These are phyloP conservation scores for Melastoma candidum DNA, from an alignment of 441 rosid species.

Conservation along the genomic window DNA sequence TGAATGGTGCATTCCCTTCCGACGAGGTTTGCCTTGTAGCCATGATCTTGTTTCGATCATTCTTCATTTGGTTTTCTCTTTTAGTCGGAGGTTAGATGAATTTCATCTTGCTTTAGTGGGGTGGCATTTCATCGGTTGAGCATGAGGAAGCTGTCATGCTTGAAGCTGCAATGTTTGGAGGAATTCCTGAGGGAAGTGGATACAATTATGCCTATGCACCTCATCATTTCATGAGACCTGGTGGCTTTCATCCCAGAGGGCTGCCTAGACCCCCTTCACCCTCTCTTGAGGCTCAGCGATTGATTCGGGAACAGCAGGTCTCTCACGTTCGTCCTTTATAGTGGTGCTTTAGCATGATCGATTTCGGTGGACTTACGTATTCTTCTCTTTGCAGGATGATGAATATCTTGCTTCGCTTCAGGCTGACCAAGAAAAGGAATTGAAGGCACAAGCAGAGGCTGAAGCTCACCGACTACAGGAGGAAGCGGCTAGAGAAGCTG, in stretches of 20 bases:
- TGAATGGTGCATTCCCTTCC: conserved; percentile 39
- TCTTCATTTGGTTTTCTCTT: background rate
- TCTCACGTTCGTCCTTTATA: conserved; percentile 8
- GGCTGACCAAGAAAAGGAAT: conserved; percentile 91
- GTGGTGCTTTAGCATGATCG: background rate
- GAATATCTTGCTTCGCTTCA: conserved; percentile 89
- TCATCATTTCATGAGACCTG: conserved; percentile 46
- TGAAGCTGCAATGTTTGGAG: conserved; percentile 99
- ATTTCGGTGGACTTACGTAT: conserved; percentile 7
- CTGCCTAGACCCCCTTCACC: conserved; percentile 84
- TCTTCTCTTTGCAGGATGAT: conserved; percentile 57
- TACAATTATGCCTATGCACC: conserved; percentile 54
- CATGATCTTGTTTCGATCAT: conserved; percentile 5
- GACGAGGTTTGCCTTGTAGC: conserved; percentile 34
- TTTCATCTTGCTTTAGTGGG: conserved; percentile 54
- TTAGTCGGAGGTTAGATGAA: too few relatives aligned
- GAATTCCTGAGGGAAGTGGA: conserved; percentile 68
- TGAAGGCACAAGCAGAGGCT: conserved; percentile 75
- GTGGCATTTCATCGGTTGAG: conserved; percentile 95
- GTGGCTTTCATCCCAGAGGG: conserved; percentile 36
- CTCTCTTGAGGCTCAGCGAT: conserved; percentile 81
- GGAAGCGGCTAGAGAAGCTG: conserved; percentile 70
- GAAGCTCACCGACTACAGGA: conserved; percentile 65
- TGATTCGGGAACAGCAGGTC: conserved; percentile 97
- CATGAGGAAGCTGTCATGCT: conserved; percentile 99